Percentiles rank a stretch among this genome's conserved stretches.
These are phyloP conservation scores for Barnettozyma hawaiiensis DNA, from an alignment of 1,139 yeast genomes.

Conservation along the genomic window DNA sequence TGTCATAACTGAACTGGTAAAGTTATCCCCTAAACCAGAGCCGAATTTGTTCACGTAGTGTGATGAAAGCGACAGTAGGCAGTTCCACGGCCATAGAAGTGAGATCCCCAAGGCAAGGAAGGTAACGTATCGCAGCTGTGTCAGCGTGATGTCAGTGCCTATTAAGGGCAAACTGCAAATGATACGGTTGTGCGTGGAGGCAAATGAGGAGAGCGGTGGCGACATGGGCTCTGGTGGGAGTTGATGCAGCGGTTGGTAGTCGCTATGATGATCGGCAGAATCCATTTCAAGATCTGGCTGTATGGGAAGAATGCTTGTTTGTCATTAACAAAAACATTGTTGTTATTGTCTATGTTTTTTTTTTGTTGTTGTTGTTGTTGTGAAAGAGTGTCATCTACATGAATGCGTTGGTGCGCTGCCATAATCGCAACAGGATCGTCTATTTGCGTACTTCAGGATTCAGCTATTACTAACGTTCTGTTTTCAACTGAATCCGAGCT, in stretches of 20 bases:
- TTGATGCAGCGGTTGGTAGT: conserved; percentile 4
- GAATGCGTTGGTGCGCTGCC: too few species aligned
- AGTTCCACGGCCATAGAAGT: conserved; percentile 95
- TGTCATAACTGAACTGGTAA: conserved; percentile 86
- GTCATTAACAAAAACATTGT: too few species aligned
- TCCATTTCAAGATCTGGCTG: neutral
- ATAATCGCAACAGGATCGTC: too few species aligned
- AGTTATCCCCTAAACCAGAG: conserved; percentile 49
- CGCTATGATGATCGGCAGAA: neutral
- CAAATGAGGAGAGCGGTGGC: neutral
- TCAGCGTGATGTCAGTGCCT: conserved; percentile 4
- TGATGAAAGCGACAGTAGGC: conserved; percentile 79
- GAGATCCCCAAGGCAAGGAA: conserved; percentile 71
- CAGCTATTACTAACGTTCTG: too few species aligned
- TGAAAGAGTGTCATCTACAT: too few species aligned
- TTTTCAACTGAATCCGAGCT: too few species aligned
- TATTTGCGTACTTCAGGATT: too few species aligned
- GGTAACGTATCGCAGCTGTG: conserved; percentile 48
- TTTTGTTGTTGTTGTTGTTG: too few species aligned
- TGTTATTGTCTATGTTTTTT: too few species aligned
- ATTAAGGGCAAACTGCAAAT: neutral
- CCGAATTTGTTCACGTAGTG: conserved; percentile 67
- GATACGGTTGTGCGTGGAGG: neutral
- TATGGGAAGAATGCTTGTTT: neutral
- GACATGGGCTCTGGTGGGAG: conserved; percentile 6